Evolutionary conservation across 495 filamentous ascomycete genomes (phyloP), one percentile per base, ranked within the genome.

Genomic region (Penicillium flavigenum): DNA sequence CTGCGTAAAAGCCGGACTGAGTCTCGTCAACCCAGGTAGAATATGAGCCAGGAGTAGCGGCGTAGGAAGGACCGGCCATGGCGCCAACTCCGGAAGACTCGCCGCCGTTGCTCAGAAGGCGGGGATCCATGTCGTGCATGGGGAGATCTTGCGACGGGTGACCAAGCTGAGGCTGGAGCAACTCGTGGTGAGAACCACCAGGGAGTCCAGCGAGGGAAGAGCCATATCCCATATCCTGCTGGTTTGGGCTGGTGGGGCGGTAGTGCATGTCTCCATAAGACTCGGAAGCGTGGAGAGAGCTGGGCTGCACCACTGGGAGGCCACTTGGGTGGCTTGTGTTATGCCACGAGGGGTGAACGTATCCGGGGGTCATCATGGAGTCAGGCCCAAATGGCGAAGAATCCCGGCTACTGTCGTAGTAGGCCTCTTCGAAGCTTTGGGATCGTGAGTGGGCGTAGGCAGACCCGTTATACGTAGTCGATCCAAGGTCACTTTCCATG

Each of bases 261-360:
- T 71, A 63, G 32, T 65, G 61, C 22, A 72, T 53, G 44, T 72
- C 70, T 57, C 72, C 66, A 53, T 67, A 61, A 17, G 63, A 41
- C 7, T 54, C 62, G 48, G 65, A 47, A 38, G 63, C 58, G 45
- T 69, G 70, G 20, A 70, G 65, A 41, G 56, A 48, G 43, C 54
- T 64, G 41, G 66, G 51, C 83, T 73, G 11, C 75, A 80, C 36
- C 77, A 77, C 57, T 86, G 85, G 61, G 16, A 87, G 85, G 71
- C 88, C 91, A 39, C 78, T 69, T 9, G 86, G 84, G 63, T 88
- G 85, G 48, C 72, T 80, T 54, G 78, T 79, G 49, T 74, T 64
- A 11, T 45, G 22, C 64, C 73, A 72, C 17, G 60, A 58, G 8
- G 62, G 57, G 16, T 61, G 51, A 16, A 72, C 60, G 45, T 76